Conservation (phyloP, 2,329 filamentous ascomycete species). For the Aspergillus pseudotamarii region DNA sequence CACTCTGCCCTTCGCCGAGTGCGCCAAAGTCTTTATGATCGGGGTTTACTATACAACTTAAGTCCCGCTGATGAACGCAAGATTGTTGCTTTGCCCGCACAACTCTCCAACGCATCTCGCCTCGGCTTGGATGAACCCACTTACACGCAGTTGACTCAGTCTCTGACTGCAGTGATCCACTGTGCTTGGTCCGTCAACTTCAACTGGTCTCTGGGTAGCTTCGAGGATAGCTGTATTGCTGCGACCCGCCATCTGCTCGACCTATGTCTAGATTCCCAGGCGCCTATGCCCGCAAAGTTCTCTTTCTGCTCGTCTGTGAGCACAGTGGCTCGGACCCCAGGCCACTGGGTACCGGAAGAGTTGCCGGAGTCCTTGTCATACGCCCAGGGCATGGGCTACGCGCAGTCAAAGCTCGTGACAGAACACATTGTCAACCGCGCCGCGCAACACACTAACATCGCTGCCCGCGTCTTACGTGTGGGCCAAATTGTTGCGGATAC, state of each 20-base stretch:
- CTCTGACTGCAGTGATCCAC: slow-evolving; percentile 61
- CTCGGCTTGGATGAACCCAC: slow-evolving; percentile 52
- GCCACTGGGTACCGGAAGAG: slow-evolving; percentile 35
- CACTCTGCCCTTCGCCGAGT: slow-evolving; percentile 50
- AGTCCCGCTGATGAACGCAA: slow-evolving; percentile 31
- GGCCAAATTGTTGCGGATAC: slow-evolving; percentile 38
- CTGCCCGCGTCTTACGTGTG: slow-evolving; percentile 32
- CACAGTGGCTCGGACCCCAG: slow-evolving; percentile 37
- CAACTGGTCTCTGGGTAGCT: slow-evolving; percentile 57
- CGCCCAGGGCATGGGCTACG: slow-evolving; percentile 46
- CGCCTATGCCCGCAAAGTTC: slow-evolving; percentile 10
- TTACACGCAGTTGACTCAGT: slow-evolving; percentile 45
- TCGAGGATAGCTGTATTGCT: slow-evolving; percentile 56
- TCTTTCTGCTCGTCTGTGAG: slow-evolving; percentile 53
- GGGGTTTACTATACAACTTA: slow-evolving; percentile 14
- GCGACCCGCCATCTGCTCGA: slow-evolving; percentile 49
- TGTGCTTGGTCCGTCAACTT: slow-evolving; percentile 70
- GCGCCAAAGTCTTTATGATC: slow-evolving; percentile 44
- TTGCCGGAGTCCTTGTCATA: slow-evolving; percentile 34
- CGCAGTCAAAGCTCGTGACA: slow-evolving; percentile 37
- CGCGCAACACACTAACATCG: slow-evolving; percentile 14
- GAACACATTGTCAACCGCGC: slow-evolving; percentile 33
- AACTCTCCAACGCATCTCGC: slow-evolving; percentile 45
- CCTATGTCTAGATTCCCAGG: slow-evolving; percentile 35
- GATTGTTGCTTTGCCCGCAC: slow-evolving; percentile 51